Evolutionary conservation across 805 yeast species (phyloP).

Genomic region (Suhomyces faveliae): DNA sequence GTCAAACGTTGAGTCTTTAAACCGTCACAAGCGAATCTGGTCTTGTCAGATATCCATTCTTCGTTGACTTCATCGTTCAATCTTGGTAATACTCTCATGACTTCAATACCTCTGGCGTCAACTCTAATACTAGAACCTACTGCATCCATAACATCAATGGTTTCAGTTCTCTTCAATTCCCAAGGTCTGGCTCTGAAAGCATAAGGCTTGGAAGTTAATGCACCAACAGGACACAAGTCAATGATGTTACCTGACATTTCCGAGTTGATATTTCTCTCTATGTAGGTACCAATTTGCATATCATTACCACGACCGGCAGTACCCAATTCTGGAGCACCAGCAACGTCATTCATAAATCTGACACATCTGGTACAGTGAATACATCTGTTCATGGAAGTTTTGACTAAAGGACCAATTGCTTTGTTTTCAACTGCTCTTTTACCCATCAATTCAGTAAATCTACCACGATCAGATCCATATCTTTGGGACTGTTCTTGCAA

Average conservation of each 20-base stretch:
- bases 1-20: slow-evolving; percentile 83
- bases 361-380: slow-evolving; percentile 92
- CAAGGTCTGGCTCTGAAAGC: slow-evolving; percentile 93
- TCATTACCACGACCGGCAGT: slow-evolving; percentile 89
- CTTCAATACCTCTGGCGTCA: slow-evolving; percentile 84
- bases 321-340: slow-evolving; percentile 91
- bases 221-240: slow-evolving; percentile 91
- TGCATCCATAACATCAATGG: slow-evolving; percentile 81
- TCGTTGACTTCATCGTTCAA: slow-evolving; percentile 83
- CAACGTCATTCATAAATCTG: slow-evolving; percentile 84
- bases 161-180: slow-evolving; percentile 87
- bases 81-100: slow-evolving; percentile 83
- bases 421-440: slow-evolving; percentile 90
- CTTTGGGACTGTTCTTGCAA: slow-evolving; percentile 83
- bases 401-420: slow-evolving; percentile 84
- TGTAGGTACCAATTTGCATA: slow-evolving; percentile 87
- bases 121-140: slow-evolving; percentile 81
- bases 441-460: slow-evolving; percentile 77
- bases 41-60: slow-evolving; percentile 89
- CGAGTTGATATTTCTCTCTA: slow-evolving; percentile 78
- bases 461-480: slow-evolving; percentile 83
- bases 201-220: slow-evolving; percentile 84
- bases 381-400: slow-evolving; percentile 90
- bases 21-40: slow-evolving; percentile 84
- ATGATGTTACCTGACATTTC: slow-evolving; percentile 85